A percentile compares a stretch with the other conserved stretches of the same genome.
Evolutionary conservation across 2,329 filamentous ascomycete species (phyloP).

Genomic region (Aspergillus spinulosporus): DNA sequence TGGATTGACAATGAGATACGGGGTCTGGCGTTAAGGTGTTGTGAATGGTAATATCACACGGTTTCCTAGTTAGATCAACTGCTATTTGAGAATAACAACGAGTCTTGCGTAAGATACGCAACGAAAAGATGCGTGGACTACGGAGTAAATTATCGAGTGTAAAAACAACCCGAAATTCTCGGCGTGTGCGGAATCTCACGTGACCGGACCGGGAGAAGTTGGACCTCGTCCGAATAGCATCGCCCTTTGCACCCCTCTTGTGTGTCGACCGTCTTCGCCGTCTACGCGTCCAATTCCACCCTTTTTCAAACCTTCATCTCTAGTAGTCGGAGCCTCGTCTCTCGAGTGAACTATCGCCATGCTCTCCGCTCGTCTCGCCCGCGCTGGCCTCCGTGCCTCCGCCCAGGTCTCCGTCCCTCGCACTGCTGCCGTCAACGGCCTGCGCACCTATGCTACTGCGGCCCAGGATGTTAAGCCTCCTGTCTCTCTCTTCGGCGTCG

Average conservation of each 20-base stretch:
- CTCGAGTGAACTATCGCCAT: conserved; percentile 41
- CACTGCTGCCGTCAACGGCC: conserved; percentile 43
- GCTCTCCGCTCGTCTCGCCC: conserved; percentile 58
- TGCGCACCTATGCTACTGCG: conserved; percentile 74
- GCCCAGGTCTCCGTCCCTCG: conserved; percentile 46
- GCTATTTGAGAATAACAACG: neutral
- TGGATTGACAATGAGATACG: conserved; percentile 8
- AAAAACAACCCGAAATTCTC: conserved; percentile 24
- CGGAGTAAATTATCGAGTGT: neutral
- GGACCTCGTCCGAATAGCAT: conserved; percentile 26
- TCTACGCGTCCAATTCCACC: conserved; percentile 26
- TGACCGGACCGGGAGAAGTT: conserved; percentile 31
- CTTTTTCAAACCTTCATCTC: conserved; percentile 21
- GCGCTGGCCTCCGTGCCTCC: conserved; percentile 58
- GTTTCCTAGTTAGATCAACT: conserved; percentile 4
- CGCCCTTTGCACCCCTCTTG: conserved; percentile 21
- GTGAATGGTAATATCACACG: conserved; percentile 12
- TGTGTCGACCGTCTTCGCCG: conserved; percentile 29
- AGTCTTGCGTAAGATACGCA: neutral
- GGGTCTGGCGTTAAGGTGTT: conserved; percentile 22
- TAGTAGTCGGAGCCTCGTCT: conserved; percentile 26
- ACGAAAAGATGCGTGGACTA: neutral
- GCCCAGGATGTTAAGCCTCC: conserved; percentile 75
- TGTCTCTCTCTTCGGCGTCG: conserved; percentile 87
- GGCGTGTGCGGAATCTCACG: conserved; percentile 31